These are phyloP conservation scores for Gonium pectorale DNA, from an alignment of 139 green algal species.

Conservation along the genomic window DNA sequence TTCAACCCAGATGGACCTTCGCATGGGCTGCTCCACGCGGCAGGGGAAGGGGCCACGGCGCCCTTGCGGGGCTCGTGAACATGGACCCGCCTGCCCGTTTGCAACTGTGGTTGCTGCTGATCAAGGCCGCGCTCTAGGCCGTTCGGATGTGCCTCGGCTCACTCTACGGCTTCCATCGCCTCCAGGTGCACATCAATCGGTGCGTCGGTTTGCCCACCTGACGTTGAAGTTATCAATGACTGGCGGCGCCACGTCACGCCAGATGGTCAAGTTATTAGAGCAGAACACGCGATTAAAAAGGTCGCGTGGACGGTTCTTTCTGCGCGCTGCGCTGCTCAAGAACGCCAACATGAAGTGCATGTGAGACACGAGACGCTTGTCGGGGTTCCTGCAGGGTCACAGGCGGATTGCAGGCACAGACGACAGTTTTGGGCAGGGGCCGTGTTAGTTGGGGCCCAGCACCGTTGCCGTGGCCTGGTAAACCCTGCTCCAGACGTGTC, in stretches of 20 bases:
- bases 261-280: neutral
- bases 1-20: too few species aligned
- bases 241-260: neutral
- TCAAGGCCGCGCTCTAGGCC: neutral
- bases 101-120: neutral
- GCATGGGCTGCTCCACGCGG: too few species aligned
- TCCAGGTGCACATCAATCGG: neutral
- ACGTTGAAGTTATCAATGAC: constrained; percentile 29
- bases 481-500: too few species aligned
- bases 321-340: neutral
- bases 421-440: too few species aligned
- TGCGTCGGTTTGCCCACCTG: neutral
- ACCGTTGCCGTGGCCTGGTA: too few species aligned
- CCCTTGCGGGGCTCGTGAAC: neutral
- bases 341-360: constrained; percentile 16
- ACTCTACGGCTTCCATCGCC: neutral
- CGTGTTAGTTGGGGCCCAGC: too few species aligned
- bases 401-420: too few species aligned
- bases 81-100: neutral
- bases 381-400: neutral
- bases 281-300: neutral
- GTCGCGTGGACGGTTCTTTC: neutral
- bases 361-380: constrained; percentile 2
- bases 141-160: neutral
- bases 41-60: too few species aligned